Conservation (phyloP, 768 basidiomycete genomes). For the Cystobasidiopsis lactophilus region DNA sequence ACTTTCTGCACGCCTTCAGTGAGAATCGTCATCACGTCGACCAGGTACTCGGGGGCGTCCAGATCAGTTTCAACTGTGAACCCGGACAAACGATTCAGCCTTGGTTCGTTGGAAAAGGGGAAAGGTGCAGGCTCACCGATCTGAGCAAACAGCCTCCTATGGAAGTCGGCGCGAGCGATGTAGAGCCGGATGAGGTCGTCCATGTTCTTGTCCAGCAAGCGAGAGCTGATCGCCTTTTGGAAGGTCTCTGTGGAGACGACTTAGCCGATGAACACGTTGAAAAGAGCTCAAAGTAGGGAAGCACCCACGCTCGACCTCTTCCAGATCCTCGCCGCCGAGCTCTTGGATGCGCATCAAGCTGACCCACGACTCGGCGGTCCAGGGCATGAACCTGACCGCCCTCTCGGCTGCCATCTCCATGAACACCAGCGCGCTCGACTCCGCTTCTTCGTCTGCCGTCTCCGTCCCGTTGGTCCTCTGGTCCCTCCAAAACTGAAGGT, state of each 20-base stretch:
- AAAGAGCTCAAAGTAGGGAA: no score
- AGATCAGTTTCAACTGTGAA: conserved; percentile 19
- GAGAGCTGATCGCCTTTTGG: conserved; percentile 2
- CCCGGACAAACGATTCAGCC: background rate
- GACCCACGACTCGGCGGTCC: background rate
- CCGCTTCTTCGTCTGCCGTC: background rate
- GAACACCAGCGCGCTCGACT: background rate
- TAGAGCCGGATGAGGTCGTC: conserved; percentile 45
- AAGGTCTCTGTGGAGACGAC: background rate
- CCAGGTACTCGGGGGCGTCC: conserved; percentile 27
- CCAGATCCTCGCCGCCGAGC: background rate
- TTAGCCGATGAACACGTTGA: background rate
- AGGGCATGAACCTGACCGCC: conserved; percentile 9
- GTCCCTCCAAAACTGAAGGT: conserved; percentile 33
- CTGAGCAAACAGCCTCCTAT: conserved; percentile 9
- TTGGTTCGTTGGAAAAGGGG: background rate
- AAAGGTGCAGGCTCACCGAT: background rate
- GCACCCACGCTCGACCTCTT: background rate
- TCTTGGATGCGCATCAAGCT: background rate
- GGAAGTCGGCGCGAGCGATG: conserved; percentile 31
- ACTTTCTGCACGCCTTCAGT: conserved; percentile 44
- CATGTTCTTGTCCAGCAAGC: conserved; percentile 28
- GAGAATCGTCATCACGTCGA: conserved; percentile 37
- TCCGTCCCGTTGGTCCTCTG: background rate
- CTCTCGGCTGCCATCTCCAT: conserved; percentile 1